Conservation (phyloP, 352 stramenopile genomes). For the Globisporangium heterothallicum region DNA sequence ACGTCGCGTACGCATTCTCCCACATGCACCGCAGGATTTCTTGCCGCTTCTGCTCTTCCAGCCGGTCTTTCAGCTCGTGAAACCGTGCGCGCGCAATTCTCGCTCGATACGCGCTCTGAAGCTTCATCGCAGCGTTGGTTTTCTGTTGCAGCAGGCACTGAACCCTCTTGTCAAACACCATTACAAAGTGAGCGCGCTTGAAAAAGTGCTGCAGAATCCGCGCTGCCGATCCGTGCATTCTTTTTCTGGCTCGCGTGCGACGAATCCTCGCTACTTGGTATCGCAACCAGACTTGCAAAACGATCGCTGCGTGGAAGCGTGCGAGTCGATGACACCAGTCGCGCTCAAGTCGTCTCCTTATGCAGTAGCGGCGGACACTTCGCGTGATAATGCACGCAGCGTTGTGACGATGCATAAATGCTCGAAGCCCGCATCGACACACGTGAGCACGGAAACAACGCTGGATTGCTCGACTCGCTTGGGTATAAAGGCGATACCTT, state of each 20-base stretch:
- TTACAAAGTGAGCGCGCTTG: conserved; percentile 30
- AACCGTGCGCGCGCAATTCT: conserved; percentile 50
- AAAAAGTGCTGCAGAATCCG: conserved; percentile 44
- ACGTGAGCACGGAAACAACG: conserved; percentile 29
- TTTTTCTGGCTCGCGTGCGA: conserved; percentile 4
- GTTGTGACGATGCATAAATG: conserved; percentile 22
- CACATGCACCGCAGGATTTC: conserved; percentile 57
- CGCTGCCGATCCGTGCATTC: conserved; percentile 15
- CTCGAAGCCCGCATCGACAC: conserved; percentile 27
- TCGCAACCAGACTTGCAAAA: conserved; percentile 52
- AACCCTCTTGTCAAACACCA: conserved; percentile 33
- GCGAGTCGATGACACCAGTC: conserved; percentile 38
- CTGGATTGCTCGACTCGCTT: conserved; percentile 29
- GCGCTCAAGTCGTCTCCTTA: conserved; percentile 25
- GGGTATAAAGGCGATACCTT: conserved; percentile 31
- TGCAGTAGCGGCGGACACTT: conserved; percentile 28
- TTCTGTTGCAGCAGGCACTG: conserved; percentile 20
- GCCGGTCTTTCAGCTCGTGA: conserved; percentile 49
- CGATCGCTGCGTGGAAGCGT: conserved; percentile 47
- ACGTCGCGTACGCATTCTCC: conserved; percentile 65
- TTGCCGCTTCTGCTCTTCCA: conserved; percentile 52
- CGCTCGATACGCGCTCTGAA: conserved; percentile 60
- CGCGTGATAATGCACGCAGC: conserved; percentile 36
- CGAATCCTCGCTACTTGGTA: conserved; percentile 23
- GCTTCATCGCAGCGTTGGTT: conserved; percentile 25